These are phyloP conservation scores for Pichia membranifaciens DNA, from an alignment of 805 yeast species.

Conservation along the genomic window DNA sequence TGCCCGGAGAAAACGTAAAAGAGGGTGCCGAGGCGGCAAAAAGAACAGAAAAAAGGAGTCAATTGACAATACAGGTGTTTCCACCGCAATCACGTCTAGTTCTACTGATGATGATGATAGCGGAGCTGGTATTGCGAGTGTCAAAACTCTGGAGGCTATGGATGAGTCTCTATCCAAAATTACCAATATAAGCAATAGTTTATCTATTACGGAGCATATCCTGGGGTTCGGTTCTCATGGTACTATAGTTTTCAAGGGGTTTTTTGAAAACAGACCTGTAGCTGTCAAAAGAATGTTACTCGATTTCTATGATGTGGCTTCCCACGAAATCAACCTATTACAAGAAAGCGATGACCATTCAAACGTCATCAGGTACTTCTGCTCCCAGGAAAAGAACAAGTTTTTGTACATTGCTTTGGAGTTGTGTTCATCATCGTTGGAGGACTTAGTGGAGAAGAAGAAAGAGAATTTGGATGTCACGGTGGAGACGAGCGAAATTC, in stretches of 20 bases:
- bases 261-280: slow-evolving; percentile 87
- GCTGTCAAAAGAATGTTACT: slow-evolving; percentile 92
- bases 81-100: slow-evolving; percentile 11
- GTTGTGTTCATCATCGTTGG: slow-evolving; percentile 81
- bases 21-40: slow-evolving; percentile 84
- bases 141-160: not conserved
- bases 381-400: slow-evolving; percentile 85
- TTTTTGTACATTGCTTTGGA: slow-evolving; percentile 92
- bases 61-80: not conserved
- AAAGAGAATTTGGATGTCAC: slow-evolving; percentile 38
- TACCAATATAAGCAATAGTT: slow-evolving; percentile 31
- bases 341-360: slow-evolving; percentile 97
- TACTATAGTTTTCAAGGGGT: slow-evolving; percentile 87
- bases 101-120: not conserved
- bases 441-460: slow-evolving; percentile 62
- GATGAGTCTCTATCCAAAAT: slow-evolving; percentile 2
- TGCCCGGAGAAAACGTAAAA: slow-evolving; percentile 53
- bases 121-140: not conserved
- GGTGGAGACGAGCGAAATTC: slow-evolving; percentile 45
- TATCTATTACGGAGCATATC: slow-evolving; percentile 64
- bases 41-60: slow-evolving; percentile 39
- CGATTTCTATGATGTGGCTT: slow-evolving; percentile 90
- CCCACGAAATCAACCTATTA: slow-evolving; percentile 78
- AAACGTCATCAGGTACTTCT: slow-evolving; percentile 86
- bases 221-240: slow-evolving; percentile 97